Percentiles rank a stretch among this genome's conserved stretches.
These are phyloP conservation scores for Scedosporium boydii DNA, from an alignment of 2,329 filamentous ascomycete species.

Conservation along the genomic window DNA sequence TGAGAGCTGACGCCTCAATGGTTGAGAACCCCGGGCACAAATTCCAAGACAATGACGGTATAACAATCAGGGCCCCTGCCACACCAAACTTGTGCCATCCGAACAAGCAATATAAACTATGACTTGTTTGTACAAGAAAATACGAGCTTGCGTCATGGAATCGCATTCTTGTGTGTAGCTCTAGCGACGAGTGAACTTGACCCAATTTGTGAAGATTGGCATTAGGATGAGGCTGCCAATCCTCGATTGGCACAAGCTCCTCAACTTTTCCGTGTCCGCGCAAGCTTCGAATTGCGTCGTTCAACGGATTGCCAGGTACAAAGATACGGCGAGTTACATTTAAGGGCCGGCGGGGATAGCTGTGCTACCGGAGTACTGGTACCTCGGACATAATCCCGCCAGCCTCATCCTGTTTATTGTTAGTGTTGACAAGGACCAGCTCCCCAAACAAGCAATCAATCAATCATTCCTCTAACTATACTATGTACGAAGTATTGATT, in stretches of 20 bases:
- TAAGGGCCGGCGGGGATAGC: background rate
- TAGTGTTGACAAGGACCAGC: no score
- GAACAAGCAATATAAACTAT: no score
- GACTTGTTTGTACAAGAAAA: no score
- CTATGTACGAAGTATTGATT: no score
- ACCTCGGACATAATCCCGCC: background rate
- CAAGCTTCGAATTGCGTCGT: background rate
- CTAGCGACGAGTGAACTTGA: background rate
- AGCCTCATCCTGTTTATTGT: no score
- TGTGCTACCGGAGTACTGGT: background rate
- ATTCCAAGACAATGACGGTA: background rate
- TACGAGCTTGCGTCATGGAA: no score
- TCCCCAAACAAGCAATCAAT: no score
- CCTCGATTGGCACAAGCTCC: background rate
- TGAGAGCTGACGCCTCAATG: constrained; percentile 2
- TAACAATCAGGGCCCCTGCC: background rate
- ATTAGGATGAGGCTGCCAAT: background rate
- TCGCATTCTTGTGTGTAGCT: background rate
- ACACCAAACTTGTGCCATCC: no score
- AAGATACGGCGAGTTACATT: background rate
- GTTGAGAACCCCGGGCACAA: background rate
- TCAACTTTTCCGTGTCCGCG: background rate
- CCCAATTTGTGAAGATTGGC: background rate
- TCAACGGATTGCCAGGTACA: background rate
- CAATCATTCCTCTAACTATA: no score